Conservation (phyloP, 2,329 filamentous ascomycete genomes). For the Atkinsonella hypoxylon region DNA sequence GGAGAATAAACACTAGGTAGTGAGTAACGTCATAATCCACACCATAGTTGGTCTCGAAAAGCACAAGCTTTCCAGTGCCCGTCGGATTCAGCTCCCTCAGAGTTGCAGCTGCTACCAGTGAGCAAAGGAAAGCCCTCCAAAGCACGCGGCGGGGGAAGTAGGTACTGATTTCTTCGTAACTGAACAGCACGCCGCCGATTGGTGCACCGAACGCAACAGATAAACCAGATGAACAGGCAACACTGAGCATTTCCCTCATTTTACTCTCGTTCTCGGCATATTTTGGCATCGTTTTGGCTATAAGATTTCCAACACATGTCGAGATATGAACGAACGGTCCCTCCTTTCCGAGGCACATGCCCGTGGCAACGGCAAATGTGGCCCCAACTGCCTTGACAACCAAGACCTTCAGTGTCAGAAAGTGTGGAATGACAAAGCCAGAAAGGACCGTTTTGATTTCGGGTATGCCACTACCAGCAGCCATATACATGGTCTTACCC, state of each 20-base stretch:
- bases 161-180: slow-evolving; percentile 47
- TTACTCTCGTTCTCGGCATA: slow-evolving; percentile 45
- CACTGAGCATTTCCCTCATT: slow-evolving; percentile 45
- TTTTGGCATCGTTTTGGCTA: slow-evolving; percentile 39
- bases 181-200: slow-evolving; percentile 49
- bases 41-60: slow-evolving; percentile 49
- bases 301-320: slow-evolving; percentile 42
- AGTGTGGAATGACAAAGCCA: slow-evolving; percentile 47
- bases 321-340: slow-evolving; percentile 51
- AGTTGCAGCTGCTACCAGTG: slow-evolving; percentile 40
- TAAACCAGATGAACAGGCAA: slow-evolving; percentile 44
- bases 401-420: slow-evolving; percentile 42
- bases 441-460: slow-evolving; percentile 51
- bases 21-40: slow-evolving; percentile 41
- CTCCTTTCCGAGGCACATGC: slow-evolving; percentile 51
- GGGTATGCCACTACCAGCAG: slow-evolving; percentile 45
- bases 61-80: slow-evolving; percentile 46
- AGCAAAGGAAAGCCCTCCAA: slow-evolving; percentile 48
- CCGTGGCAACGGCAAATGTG: slow-evolving; percentile 44
- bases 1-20: slow-evolving; percentile 43
- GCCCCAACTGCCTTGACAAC: slow-evolving; percentile 46
- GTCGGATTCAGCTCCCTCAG: slow-evolving; percentile 46
- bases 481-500: slow-evolving; percentile 46
- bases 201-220: slow-evolving; percentile 51
- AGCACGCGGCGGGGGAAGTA: slow-evolving; percentile 45